These are phyloP conservation scores for Penstemon barbatus DNA, from an alignment of 257 asterid species.

Conservation along the genomic window DNA sequence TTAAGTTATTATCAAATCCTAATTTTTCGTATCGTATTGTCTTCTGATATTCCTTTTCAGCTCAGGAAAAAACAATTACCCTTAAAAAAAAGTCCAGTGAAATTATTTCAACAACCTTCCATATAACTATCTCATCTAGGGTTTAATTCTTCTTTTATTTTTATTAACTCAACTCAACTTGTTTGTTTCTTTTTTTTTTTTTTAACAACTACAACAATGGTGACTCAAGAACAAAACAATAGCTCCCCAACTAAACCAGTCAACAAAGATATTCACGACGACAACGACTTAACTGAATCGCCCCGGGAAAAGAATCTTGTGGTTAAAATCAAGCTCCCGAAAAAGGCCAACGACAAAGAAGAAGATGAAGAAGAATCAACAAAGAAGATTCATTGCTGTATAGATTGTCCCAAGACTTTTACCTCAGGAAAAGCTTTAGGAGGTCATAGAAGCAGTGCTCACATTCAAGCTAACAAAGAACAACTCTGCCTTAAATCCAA, in stretches of 20 bases:
- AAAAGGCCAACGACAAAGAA: constrained; percentile 2
- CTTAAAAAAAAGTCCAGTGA: too few relatives aligned
- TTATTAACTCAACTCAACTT: too few relatives aligned
- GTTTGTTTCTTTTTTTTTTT: too few relatives aligned
- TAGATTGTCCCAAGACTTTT: constrained; percentile 46
- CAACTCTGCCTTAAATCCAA: constrained; percentile 23
- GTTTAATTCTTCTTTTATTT: too few relatives aligned
- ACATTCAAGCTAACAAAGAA: constrained; percentile 60
- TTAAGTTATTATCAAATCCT: background rate
- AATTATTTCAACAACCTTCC: too few relatives aligned
- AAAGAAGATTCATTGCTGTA: constrained; percentile 35
- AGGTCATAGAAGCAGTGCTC: constrained; percentile 82
- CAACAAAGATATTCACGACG: background rate
- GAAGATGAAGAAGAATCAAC: constrained; percentile 9
- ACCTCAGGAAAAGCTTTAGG: constrained; percentile 76
- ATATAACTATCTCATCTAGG: too few relatives aligned
- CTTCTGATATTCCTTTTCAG: too few relatives aligned
- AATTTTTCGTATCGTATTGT: too few relatives aligned
- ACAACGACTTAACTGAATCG: background rate
- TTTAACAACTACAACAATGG: too few relatives aligned
- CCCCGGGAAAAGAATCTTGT: background rate
- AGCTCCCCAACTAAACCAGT: background rate
- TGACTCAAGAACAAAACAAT: background rate
- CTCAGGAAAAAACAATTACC: too few relatives aligned
- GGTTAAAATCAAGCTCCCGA: constrained; percentile 14